phyloP scores from a whole-genome alignment of 306 rosid genomes.

The Aeschynomene evenia region DNA sequence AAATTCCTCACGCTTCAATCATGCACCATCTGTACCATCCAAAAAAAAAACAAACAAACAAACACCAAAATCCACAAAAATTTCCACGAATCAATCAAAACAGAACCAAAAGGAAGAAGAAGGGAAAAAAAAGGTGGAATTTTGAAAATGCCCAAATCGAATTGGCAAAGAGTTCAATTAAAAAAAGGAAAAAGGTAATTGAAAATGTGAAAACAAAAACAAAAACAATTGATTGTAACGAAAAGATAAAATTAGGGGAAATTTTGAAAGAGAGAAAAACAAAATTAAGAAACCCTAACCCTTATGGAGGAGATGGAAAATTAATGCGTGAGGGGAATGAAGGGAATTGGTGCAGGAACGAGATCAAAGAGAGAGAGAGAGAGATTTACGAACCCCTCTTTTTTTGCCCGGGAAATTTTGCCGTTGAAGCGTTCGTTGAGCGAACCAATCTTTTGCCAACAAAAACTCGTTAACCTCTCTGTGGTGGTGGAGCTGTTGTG shows the following conservation, averaged over 20 bases:
- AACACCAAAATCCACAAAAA: constrained; percentile 14
- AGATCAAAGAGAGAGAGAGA: constrained; percentile 44
- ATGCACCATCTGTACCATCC: constrained; percentile 53
- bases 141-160: constrained; percentile 28
- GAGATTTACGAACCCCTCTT: constrained; percentile 20
- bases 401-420: constrained; percentile 75
- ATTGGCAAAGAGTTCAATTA: constrained; percentile 36
- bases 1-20: constrained; percentile 38
- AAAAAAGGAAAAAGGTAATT: neutral
- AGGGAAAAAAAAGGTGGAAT: neutral
- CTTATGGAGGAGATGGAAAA: constrained; percentile 47
- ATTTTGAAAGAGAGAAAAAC: neutral
- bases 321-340: constrained; percentile 28
- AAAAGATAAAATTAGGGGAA: neutral
- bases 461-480: constrained; percentile 18
- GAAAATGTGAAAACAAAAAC: neutral
- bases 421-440: constrained; percentile 95
- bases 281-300: constrained; percentile 41
- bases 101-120: too few relatives aligned
- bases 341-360: constrained; percentile 27
- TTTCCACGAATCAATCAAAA: constrained; percentile 16
- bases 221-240: neutral
- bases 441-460: constrained; percentile 61
- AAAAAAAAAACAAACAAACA: neutral
- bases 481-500: neutral